Base-by-base conservation (phyloP, 441 rosid genomes). In the Arabidopsis lyrata region DNA sequence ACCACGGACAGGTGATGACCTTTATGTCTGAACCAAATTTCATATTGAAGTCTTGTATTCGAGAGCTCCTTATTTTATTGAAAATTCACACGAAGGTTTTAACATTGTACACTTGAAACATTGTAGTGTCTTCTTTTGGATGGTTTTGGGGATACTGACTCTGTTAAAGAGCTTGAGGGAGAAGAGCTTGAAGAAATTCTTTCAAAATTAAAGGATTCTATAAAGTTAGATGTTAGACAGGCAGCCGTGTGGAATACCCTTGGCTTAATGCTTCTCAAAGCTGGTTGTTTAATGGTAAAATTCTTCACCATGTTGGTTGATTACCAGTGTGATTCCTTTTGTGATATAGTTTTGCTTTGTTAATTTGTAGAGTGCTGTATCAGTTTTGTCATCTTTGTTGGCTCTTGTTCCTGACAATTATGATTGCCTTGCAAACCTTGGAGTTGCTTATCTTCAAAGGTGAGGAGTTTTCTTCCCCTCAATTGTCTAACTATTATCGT, bases 361-460 rank as follows among this genome's bases (percentile, higher is more conserved):
- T 72, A 44, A 34, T 78, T 75, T 83, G 22, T 58, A 95, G 97
- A 92, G 89, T 83, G 89, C 99, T 47, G 82, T 89, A 71, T 83
- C 95, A 50, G 84, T 92, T 75, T 83, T 91, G 75, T 90, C 95
- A 31, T 81, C 87, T 66, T 76, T 92, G 81, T 74, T 92, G 72
- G 72, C 75, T 57, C 59, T 82, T 73, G 87, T 81, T 63, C 89
- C 97, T 38, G 80, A 86, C 82, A 88, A 92, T 80, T 83, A 76
- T 50, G 99, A 94, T 79, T 94, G 99, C 86, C 86, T 90, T 20
- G 90, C 82, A 77, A 95, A 92, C 82, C 87, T 95, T 36, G 99
- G 97, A 70, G 84, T 90, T 68, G 97, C 95, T 49, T 88, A 88
- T 80, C 87, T 95, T 49, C 99, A 89, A 77, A 87, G 88, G 99